Conservation (phyloP, 208 protist species). For the Acanthamoeba pearcei region DNA sequence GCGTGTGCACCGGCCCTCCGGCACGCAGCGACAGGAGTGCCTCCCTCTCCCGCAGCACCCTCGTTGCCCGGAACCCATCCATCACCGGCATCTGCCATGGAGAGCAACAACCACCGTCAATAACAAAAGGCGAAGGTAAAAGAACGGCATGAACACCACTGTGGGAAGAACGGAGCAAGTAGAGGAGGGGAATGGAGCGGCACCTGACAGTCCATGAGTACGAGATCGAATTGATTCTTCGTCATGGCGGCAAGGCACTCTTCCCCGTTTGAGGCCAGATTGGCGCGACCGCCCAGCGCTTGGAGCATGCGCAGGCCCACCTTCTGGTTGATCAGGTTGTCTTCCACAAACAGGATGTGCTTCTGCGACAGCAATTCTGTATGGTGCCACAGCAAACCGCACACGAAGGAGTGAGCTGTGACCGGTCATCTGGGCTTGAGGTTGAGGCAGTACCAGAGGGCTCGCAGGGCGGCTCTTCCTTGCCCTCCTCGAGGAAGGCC, state of each 20-base stretch:
- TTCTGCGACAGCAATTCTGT: too few species aligned
- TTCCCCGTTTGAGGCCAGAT: neutral
- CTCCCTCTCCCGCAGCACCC: constrained; percentile 7
- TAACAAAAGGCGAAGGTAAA: too few species aligned
- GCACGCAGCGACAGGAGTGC: too few species aligned
- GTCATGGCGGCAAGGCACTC: neutral
- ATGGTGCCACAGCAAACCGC: too few species aligned
- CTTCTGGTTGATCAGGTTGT: constrained; percentile 37
- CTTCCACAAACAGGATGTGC: constrained; percentile 26
- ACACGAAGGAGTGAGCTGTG: too few species aligned
- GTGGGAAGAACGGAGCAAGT: too few species aligned
- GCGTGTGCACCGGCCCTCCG: neutral
- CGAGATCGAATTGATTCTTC: constrained; percentile 8
- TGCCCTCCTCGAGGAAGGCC: neutral
- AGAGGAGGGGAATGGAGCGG: too few species aligned
- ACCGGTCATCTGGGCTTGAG: too few species aligned
- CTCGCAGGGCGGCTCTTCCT: too few species aligned
- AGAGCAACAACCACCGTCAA: too few species aligned
- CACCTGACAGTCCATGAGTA: constrained; percentile 30
- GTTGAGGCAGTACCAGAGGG: too few species aligned
- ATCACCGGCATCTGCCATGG: constrained; percentile 69
- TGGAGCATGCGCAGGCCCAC: constrained; percentile 45
- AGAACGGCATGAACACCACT: too few species aligned
- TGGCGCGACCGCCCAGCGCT: neutral
- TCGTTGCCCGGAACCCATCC: constrained; percentile 50